Percentiles rank a stretch among this genome's conserved stretches.
phyloP scores from a whole-genome alignment of 2,329 filamentous ascomycete species.

The Calonectria henricotiae region DNA sequence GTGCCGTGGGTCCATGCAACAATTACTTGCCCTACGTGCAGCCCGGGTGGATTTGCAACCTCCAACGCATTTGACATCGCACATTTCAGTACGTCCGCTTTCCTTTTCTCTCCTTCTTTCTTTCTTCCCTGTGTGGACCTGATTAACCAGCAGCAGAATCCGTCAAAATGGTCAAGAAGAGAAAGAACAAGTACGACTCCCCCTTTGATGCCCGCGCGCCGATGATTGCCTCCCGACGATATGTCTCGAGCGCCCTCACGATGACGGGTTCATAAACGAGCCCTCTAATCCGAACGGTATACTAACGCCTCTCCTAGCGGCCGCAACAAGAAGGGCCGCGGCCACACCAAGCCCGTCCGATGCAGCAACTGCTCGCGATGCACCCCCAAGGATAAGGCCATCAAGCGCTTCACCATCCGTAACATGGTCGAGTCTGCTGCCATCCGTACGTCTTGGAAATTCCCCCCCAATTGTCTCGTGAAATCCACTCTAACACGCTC shows the following conservation, averaged over 20 bases:
- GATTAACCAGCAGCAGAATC: slow-evolving; percentile 64
- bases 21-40: slow-evolving; percentile 46
- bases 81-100: slow-evolving; percentile 55
- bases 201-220: slow-evolving; percentile 48
- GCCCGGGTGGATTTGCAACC: slow-evolving; percentile 43
- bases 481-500: slow-evolving; percentile 36
- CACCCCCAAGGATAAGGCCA: slow-evolving; percentile 99
- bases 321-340: slow-evolving; percentile 99
- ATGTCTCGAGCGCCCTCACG: slow-evolving; percentile 33
- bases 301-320: slow-evolving; percentile 73
- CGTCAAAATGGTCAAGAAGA: slow-evolving; percentile 81
- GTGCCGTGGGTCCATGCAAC: slow-evolving; percentile 21
- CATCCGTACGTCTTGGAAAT: slow-evolving; percentile 84
- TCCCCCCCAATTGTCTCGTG: not conserved
- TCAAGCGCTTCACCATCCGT: slow-evolving; percentile 99
- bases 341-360: slow-evolving; percentile 99
- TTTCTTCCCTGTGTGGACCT: slow-evolving; percentile 53
- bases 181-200: slow-evolving; percentile 76
- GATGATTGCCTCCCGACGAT: slow-evolving; percentile 42
- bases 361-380: slow-evolving; percentile 83
- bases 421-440: slow-evolving; percentile 99
- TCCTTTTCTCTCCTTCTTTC: slow-evolving; percentile 44
- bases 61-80: slow-evolving; percentile 53
- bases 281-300: not conserved
- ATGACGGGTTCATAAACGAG: slow-evolving; percentile 35